Evolutionary conservation across 108 stramenopile species (phyloP).

Genomic region (Nannochloropsis gaditana): DNA sequence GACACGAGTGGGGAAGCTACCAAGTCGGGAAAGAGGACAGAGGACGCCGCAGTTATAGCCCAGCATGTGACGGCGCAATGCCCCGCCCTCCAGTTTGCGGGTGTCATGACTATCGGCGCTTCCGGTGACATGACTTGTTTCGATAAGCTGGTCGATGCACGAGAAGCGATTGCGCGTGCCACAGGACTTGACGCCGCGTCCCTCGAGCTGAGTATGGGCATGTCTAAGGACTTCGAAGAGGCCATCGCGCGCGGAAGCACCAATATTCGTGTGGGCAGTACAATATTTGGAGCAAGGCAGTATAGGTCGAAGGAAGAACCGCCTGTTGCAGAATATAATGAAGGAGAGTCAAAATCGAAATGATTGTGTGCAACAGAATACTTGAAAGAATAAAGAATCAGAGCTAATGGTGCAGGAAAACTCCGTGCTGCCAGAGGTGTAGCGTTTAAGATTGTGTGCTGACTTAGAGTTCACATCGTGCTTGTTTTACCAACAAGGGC

Average conservation of each 20-base stretch:
- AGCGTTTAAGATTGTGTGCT: too few relatives aligned
- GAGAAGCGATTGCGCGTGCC: background rate
- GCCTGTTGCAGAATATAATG: background rate
- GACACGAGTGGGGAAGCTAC: slow-evolving; percentile 92
- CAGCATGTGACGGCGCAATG: slow-evolving; percentile 65
- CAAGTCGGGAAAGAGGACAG: slow-evolving; percentile 74
- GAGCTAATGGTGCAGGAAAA: too few relatives aligned
- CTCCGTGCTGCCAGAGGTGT: too few relatives aligned
- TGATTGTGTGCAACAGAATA: background rate
- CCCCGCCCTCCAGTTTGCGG: slow-evolving; percentile 65
- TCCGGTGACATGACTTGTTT: slow-evolving; percentile 76
- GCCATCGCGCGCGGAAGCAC: slow-evolving; percentile 87
- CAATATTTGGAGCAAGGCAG: slow-evolving; percentile 88
- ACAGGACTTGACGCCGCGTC: slow-evolving; percentile 44
- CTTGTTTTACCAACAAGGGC: too few relatives aligned
- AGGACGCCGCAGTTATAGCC: slow-evolving; percentile 54
- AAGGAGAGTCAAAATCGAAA: background rate
- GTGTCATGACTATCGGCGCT: slow-evolving; percentile 98
- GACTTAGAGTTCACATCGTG: too few relatives aligned
- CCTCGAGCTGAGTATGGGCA: slow-evolving; percentile 93
- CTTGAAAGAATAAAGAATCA: too few relatives aligned
- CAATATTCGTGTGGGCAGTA: slow-evolving; percentile 87
- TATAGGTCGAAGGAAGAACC: slow-evolving; percentile 59
- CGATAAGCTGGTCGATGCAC: slow-evolving; percentile 56
- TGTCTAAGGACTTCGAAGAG: slow-evolving; percentile 90